phyloP scores from a whole-genome alignment of 805 yeast species.

The Deakozyma indianensis region DNA sequence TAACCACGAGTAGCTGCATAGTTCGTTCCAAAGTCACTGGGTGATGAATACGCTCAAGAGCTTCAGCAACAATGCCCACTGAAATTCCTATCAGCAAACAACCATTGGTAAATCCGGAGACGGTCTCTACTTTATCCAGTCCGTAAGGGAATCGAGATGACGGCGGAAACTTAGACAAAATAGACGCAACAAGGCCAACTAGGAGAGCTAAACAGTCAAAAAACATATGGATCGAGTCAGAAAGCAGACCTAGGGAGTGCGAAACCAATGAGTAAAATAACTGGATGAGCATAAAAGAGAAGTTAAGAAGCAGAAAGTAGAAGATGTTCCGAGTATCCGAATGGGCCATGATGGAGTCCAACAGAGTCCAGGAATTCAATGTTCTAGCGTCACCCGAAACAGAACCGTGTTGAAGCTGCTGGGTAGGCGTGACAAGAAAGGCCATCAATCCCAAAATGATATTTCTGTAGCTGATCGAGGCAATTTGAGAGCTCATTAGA shows the following conservation, averaged over 20 bases:
- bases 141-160: conserved; percentile 77
- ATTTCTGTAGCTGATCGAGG: conserved; percentile 3
- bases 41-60: conserved; percentile 60
- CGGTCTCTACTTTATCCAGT: conserved; percentile 66
- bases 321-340: conserved; percentile 80
- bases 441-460: conserved; percentile 5
- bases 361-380: conserved; percentile 11
- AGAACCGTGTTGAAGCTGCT: not conserved
- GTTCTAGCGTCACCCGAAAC: not conserved
- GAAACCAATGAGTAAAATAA: conserved; percentile 83
- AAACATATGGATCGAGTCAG: conserved; percentile 94
- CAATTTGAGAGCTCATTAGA: conserved; percentile 7
- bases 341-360: conserved; percentile 29
- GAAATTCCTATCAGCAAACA: conserved; percentile 78
- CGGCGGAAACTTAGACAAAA: conserved; percentile 42
- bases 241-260: conserved; percentile 76
- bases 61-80: conserved; percentile 76
- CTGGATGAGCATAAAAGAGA: conserved; percentile 91
- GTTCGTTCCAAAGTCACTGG: conserved; percentile 73
- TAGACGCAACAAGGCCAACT: conserved; percentile 78
- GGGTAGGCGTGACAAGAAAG: conserved; percentile 1
- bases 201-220: conserved; percentile 85
- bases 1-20: conserved; percentile 72
- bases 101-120: conserved; percentile 94
- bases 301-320: conserved; percentile 69